A percentile compares a stretch with the other conserved stretches of the same genome.
Conservation (phyloP, 2,329 filamentous ascomycete species). For the Dryadomyces quercus-mongolicae region DNA sequence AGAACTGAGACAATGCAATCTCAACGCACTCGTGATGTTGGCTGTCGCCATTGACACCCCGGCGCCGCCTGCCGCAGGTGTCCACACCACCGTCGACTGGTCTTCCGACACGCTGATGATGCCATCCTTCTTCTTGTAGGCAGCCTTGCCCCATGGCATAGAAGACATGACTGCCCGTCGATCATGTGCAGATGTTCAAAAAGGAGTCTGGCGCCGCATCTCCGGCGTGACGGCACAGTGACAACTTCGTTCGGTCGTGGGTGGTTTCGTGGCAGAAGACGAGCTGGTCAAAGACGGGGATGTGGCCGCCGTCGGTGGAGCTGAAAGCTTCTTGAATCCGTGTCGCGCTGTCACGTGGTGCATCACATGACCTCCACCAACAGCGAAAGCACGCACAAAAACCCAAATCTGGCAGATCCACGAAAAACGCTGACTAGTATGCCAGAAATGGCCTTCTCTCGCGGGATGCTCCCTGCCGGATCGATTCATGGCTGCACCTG, state of each 20-base stretch:
- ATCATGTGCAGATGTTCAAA: neutral
- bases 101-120: constrained; percentile 64
- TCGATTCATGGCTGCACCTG: too few relatives aligned
- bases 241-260: neutral
- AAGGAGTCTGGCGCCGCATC: neutral
- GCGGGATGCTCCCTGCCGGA: too few relatives aligned
- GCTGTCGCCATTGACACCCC: constrained; percentile 57
- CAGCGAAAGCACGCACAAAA: too few relatives aligned
- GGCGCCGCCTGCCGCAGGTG: constrained; percentile 48
- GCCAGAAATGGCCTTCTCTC: too few relatives aligned
- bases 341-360: neutral
- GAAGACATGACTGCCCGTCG: constrained; percentile 29
- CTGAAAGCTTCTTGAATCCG: too few relatives aligned
- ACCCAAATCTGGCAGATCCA: too few relatives aligned
- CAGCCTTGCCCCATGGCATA: constrained; percentile 51
- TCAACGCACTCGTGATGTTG: constrained; percentile 66
- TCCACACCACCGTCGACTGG: constrained; percentile 68
- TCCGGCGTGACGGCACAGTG: neutral
- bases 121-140: constrained; percentile 96
- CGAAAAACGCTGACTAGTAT: too few relatives aligned
- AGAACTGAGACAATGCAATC: neutral
- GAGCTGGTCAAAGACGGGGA: too few relatives aligned
- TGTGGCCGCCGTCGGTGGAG: too few relatives aligned
- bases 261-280: too few relatives aligned
- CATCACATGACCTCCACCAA: neutral